Percentiles rank a stretch among this genome's conserved stretches.
These are phyloP conservation scores for Sphaerosporella brunnea DNA, from an alignment of 495 filamentous ascomycete genomes.

Conservation along the genomic window DNA sequence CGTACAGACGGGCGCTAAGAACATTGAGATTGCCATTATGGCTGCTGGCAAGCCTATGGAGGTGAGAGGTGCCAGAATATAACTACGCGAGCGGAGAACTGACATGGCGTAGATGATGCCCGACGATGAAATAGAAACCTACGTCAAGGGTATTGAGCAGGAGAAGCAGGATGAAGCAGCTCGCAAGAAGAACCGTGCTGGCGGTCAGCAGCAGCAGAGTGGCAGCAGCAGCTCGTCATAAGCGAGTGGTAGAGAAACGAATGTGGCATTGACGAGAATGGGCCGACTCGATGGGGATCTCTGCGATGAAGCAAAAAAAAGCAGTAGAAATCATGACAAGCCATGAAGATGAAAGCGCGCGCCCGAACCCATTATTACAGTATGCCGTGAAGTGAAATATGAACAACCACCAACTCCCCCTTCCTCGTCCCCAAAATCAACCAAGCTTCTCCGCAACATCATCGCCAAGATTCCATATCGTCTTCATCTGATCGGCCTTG, in stretches of 20 bases:
- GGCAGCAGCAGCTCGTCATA: constrained; percentile 6
- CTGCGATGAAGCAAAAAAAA: neutral
- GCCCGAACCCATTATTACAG: too few relatives aligned
- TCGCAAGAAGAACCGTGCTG: constrained; percentile 65
- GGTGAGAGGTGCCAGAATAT: constrained; percentile 8
- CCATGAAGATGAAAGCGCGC: too few relatives aligned
- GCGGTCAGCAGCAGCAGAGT: constrained; percentile 12
- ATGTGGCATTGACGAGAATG: neutral
- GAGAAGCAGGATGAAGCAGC: constrained; percentile 98
- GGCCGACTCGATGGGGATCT: neutral
- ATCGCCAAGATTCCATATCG: constrained; percentile 5
- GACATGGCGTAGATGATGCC: constrained; percentile 48
- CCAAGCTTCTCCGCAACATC: constrained; percentile 3
- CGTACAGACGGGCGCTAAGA: constrained; percentile 96
- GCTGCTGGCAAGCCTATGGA: constrained; percentile 79
- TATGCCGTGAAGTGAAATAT: too few relatives aligned
- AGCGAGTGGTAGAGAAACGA: too few relatives aligned
- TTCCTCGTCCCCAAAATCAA: too few relatives aligned
- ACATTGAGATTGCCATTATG: constrained; percentile 99
- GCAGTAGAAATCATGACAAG: neutral
- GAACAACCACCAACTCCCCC: too few relatives aligned
- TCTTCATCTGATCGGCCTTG: constrained; percentile 35
- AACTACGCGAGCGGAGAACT: neutral
- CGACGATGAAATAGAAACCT: constrained; percentile 83
- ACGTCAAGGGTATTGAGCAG: constrained; percentile 94